A percentile compares a stretch with the other conserved stretches of the same genome.
Evolutionary conservation across 2,329 filamentous ascomycete genomes (phyloP).

Genomic region (Alternaria atra): DNA sequence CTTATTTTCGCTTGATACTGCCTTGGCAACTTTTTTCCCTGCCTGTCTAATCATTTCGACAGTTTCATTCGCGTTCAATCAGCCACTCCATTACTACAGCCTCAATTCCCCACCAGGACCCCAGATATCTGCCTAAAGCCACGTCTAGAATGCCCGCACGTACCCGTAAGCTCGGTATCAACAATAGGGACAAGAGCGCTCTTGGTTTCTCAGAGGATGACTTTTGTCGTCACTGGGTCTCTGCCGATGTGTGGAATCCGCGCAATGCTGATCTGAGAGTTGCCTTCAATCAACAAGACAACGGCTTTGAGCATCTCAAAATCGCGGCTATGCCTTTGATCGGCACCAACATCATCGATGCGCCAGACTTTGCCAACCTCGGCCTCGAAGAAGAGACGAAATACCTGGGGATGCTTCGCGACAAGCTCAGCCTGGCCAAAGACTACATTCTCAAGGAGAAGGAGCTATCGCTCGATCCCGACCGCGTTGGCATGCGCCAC

Average conservation of each 20-base stretch:
- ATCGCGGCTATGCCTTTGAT: not conserved
- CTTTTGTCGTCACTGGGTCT: constrained; percentile 1
- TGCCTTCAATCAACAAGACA: constrained; percentile 1
- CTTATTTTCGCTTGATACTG: not conserved
- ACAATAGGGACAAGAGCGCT: not conserved
- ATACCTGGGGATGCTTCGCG: not conserved
- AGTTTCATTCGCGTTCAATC: not conserved
- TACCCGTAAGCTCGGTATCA: not conserved
- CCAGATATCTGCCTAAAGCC: too few relatives aligned
- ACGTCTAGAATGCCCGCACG: not conserved
- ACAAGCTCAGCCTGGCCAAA: not conserved
- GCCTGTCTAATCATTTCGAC: not conserved
- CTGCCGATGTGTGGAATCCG: not conserved
- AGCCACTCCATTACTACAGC: not conserved
- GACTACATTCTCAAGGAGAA: constrained; percentile 1
- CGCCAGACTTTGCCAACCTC: not conserved
- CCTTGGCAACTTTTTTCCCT: not conserved
- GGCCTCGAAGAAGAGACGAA: not conserved
- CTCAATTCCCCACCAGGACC: not conserved
- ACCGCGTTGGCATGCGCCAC: not conserved
- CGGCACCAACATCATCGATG: not conserved
- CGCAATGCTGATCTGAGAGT: constrained; percentile 5
- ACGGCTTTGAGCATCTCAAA: constrained; percentile 1
- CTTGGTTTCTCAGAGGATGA: not conserved
- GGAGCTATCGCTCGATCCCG: not conserved